A percentile compares a stretch with the other conserved stretches of the same genome.
Conservation (phyloP, 208 protist genomes). For the Kentomonas sorsogonicus region DNA sequence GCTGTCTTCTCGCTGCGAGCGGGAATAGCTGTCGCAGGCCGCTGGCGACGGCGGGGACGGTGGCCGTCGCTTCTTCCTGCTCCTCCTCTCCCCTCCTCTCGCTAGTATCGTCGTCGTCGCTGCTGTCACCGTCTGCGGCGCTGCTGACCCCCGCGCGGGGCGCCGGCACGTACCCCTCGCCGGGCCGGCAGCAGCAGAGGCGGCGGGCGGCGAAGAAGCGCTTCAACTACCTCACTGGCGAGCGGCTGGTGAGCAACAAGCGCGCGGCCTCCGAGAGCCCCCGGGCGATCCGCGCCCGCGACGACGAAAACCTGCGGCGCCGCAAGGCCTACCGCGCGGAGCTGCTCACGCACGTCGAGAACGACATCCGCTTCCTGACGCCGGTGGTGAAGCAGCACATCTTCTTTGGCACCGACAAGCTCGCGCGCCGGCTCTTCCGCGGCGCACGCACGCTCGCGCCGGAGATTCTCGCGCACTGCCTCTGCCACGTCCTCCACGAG, state of each 20-base stretch:
- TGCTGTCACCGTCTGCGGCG: too few species aligned
- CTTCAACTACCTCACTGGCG: constrained; percentile 77
- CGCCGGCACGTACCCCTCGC: constrained; percentile 44
- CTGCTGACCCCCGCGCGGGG: too few species aligned
- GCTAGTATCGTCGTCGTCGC: too few species aligned
- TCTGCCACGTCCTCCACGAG: constrained; percentile 25
- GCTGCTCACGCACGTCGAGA: constrained; percentile 38
- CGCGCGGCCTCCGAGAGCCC: constrained; percentile 14
- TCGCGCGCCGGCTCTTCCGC: constrained; percentile 18
- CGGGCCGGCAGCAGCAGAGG: constrained; percentile 2
- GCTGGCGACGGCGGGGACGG: too few species aligned
- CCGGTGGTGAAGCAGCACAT: constrained; percentile 46
- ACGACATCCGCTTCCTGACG: constrained; percentile 63
- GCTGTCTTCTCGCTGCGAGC: too few species aligned
- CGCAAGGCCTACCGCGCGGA: constrained; percentile 36
- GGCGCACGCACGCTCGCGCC: constrained; percentile 28
- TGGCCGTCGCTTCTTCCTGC: too few species aligned
- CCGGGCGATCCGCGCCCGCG: constrained; percentile 25
- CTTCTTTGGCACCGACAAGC: constrained; percentile 43
- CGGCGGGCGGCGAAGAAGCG: constrained; percentile 28
- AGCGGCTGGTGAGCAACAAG: constrained; percentile 33
- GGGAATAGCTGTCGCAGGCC: too few species aligned
- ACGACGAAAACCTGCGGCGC: constrained; percentile 32
- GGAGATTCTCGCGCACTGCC: constrained; percentile 19
- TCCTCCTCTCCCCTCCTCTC: too few species aligned